phyloP scores from a whole-genome alignment of 345 rosid genomes.

The Psidium guajava region DNA sequence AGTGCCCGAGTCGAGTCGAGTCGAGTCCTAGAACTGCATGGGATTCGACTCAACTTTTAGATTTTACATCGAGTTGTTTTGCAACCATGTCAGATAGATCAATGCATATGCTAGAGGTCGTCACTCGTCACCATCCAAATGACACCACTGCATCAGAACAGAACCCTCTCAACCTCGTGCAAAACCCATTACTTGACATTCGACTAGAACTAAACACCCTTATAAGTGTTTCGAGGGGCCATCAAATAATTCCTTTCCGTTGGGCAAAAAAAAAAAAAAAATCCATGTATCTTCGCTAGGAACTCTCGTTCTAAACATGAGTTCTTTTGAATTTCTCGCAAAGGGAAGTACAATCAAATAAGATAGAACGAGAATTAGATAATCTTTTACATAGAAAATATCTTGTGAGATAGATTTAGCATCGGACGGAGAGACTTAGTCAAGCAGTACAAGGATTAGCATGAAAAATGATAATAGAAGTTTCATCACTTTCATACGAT shows the following conservation, averaged over 20 bases:
- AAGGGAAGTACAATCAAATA: background rate
- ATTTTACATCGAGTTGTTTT: background rate
- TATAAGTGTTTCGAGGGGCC: background rate
- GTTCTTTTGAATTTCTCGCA: background rate
- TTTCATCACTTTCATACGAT: no score
- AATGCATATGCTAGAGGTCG: background rate
- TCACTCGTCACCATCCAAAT: background rate
- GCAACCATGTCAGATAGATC: background rate
- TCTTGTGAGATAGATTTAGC: background rate
- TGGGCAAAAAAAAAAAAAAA: background rate
- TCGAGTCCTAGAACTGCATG: background rate
- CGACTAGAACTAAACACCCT: background rate
- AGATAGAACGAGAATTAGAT: background rate
- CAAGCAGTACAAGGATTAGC: background rate
- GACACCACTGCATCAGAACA: background rate
- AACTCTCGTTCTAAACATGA: background rate
- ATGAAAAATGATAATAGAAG: no score
- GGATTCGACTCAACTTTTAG: background rate
- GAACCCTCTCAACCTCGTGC: background rate
- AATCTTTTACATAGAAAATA: background rate
- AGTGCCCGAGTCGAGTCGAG: background rate
- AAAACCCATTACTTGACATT: background rate
- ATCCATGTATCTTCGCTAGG: background rate
- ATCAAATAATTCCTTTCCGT: background rate
- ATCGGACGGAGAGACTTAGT: background rate